Evolutionary conservation across 306 rosid genomes (phyloP), one percentile per base, ranked within the genome.

Genomic region (Psophocarpus tetragonolobus): DNA sequence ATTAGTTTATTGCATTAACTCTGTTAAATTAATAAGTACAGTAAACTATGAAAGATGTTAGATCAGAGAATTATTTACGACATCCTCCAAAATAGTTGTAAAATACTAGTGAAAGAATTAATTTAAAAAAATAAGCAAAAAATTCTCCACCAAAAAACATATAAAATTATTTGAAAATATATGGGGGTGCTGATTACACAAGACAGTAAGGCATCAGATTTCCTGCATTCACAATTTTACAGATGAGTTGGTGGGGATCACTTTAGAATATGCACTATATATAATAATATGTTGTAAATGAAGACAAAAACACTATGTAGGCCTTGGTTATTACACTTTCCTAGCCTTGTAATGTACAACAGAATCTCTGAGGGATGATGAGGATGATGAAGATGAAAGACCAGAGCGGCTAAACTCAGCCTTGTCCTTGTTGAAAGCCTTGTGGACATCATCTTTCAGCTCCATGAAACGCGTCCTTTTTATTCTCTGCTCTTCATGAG

Each of bases 341-440:
- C 97, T 90, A 62, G 71, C 86, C 82, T 87, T 92, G 83, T 81
- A 57, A 78, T 80, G 81, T 67, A 68, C 81, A 69, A 64, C 81
- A 69, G 73, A 58, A 35, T 67, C 85, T 80, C 84, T 92, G n/a
- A 68, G 81, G 57, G 95, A 78, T 15, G 95, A 80, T 2, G 89
- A 86, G 41, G 87, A 82, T 1, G 96, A 92, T 0, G 93, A 90
- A 1, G 97, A 36, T 0, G 97, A 71, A 21, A 86, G 53, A 47
- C 84, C 86, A 8, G 92, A 56, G 78, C 73, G 86, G 71, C 74
- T 87, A 17, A 88, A 83, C 78, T 82, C 89, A 1, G 92, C 94
- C 56, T 84, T 87, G 89, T 96, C 99, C 85, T 91, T 92, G 77
- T 9, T 82, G 82, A 91, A 93, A 38, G 99, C 99, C 84, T 90